phyloP scores from a whole-genome alignment of 768 basidiomycete species.

The Vishniacozyma victoriae region DNA sequence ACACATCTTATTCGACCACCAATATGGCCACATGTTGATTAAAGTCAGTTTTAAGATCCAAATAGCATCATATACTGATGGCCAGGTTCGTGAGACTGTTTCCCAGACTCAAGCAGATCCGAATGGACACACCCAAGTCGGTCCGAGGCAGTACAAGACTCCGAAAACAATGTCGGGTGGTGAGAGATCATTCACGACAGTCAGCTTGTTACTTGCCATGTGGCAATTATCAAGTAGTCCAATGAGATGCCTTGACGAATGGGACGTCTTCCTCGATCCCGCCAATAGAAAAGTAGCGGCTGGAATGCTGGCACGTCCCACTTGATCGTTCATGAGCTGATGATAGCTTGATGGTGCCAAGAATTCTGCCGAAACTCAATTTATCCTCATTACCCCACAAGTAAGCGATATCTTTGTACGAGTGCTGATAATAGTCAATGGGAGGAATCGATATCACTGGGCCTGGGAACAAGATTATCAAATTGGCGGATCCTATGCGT shows the following conservation, averaged over 20 bases:
- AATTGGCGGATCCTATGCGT: constrained; percentile 38
- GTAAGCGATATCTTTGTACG: constrained; percentile 19
- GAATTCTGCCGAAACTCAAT: constrained; percentile 79
- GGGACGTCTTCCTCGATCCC: constrained; percentile 81
- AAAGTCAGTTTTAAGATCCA: constrained; percentile 19
- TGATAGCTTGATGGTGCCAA: constrained; percentile 81
- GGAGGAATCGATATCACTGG: constrained; percentile 23
- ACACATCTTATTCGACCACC: constrained; percentile 77
- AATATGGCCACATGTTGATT: constrained; percentile 9
- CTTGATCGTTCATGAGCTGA: not conserved
- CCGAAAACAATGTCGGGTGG: constrained; percentile 61
- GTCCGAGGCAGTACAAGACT: constrained; percentile 44
- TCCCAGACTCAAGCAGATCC: too few relatives aligned
- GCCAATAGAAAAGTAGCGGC: constrained; percentile 73
- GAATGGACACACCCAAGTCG: too few relatives aligned
- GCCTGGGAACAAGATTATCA: constrained; percentile 31
- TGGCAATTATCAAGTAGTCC: constrained; percentile 97
- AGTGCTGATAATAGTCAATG: constrained; percentile 24
- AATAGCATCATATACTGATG: too few relatives aligned
- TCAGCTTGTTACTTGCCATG: constrained; percentile 83
- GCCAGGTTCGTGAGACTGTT: too few relatives aligned
- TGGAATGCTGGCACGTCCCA: constrained; percentile 73
- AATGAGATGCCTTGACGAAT: constrained; percentile 93
- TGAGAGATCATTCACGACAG: constrained; percentile 95
- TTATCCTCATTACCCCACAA: constrained; percentile 92